phyloP scores from a whole-genome alignment of 225 moss, liverwort and hornwort species.

The Polytrichum formosum region DNA sequence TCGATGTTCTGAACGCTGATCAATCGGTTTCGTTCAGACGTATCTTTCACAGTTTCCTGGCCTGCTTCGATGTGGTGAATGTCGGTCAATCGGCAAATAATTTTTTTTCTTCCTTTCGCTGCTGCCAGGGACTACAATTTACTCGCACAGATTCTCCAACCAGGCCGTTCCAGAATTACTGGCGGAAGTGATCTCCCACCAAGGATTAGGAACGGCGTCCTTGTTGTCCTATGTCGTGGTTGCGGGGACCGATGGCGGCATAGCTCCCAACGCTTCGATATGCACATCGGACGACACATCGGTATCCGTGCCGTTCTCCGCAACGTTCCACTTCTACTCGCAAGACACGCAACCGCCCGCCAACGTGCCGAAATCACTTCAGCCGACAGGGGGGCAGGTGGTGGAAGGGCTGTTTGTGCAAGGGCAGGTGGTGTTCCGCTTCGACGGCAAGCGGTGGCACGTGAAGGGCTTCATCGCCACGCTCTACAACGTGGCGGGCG shows the following conservation, averaged over 20 bases:
- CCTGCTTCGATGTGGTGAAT: neutral
- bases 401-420: constrained; percentile 13
- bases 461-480: neutral
- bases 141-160: neutral
- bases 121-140: constrained; percentile 10
- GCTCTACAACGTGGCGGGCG: constrained; percentile 14
- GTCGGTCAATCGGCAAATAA: neutral
- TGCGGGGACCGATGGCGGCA: constrained; percentile 3
- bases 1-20: no score
- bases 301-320: constrained; percentile 12
- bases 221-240: constrained; percentile 12
- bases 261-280: constrained; percentile 5
- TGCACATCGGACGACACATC: constrained; percentile 6
- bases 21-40: no score
- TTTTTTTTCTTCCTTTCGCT: neutral
- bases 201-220: constrained; percentile 11
- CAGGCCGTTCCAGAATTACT: neutral
- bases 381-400: constrained; percentile 7
- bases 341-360: constrained; percentile 13
- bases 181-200: constrained; percentile 2
- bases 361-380: neutral
- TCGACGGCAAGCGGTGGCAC: neutral
- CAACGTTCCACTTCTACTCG: constrained; percentile 7
- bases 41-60: no score
- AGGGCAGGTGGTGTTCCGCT: constrained; percentile 8